Base-by-base conservation (phyloP, 2,329 filamentous ascomycete genomes). In the Capronia coronata region DNA sequence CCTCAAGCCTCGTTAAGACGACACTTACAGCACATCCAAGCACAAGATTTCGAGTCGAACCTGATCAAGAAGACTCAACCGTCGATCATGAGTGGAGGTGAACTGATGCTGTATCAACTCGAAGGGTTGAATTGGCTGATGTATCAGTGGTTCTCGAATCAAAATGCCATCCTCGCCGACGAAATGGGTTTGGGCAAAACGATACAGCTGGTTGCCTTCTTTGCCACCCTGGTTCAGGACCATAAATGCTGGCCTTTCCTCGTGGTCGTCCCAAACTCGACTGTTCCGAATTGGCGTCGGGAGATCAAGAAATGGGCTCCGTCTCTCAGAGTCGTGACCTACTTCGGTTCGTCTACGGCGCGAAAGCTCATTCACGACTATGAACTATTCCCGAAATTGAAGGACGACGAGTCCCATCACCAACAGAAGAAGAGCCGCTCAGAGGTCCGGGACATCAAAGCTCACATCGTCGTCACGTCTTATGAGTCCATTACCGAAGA, bases 181-280 rank as follows among this genome's bases (percentile, higher is more conserved):
- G 93, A 98, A 64, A 98, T 98, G 93, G 93, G 93, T 34, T 78
- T 98, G 1, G 93, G 93, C 25, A 98, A 98, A 71, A 98, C 93
- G 0, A 87, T 98, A 25, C 93, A 98, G 65, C 82, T 96, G 45
- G 86, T 97, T 52, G 80, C 83, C 2, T 79, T 95, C 55, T 77
- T 97, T 52, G 82, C 86, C 1, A 82, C 84, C 0, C 69, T 97
- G 30, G 75, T 84, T 19, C 76, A 84, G 53, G 77, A 83, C 44
- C 76, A 80, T 62, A 74, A 79, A 63, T 93, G 88, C 67, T 97
- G 86, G 78, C 93, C 93, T 0, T 97, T 96, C 64, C 75, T 98
- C 13, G 77, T 97, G 2, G 88, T 96, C 1, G 91, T 94, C 0
- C 93, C 93, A 0, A 97, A 97, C 63, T 84, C 91, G 0, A 98